Conservation (phyloP, 176 grass and related monocot genomes). For the Paspalum notatum region DNA sequence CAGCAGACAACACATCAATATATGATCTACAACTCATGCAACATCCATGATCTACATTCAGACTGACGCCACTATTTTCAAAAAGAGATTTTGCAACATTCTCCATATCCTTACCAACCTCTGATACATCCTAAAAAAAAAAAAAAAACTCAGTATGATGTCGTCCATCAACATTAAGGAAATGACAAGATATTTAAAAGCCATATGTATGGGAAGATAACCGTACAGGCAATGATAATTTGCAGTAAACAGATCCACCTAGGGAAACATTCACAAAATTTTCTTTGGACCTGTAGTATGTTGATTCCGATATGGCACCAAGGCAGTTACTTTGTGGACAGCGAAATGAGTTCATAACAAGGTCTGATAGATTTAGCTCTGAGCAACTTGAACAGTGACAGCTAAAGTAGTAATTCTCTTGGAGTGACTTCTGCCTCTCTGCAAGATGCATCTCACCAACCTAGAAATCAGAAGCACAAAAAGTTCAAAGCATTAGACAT, state of each 20-base stretch:
- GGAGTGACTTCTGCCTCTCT: conserved; percentile 74
- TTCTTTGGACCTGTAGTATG: conserved; percentile 46
- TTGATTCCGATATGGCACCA: conserved; percentile 71
- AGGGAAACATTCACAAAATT: conserved; percentile 64
- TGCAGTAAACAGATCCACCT: conserved; percentile 48
- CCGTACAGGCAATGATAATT: conserved; percentile 67
- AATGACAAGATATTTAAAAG: conserved; percentile 13
- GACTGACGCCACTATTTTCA: conserved; percentile 34
- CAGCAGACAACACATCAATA: conserved; percentile 52
- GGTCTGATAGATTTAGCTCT: conserved; percentile 74
- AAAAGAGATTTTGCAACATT: conserved; percentile 59
- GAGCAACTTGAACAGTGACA: conserved; percentile 87
- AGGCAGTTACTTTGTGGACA: conserved; percentile 65
- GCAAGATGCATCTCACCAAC: conserved; percentile 71
- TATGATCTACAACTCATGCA: conserved; percentile 74
- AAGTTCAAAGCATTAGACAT: conserved; percentile 14
- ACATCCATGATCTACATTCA: conserved; percentile 64
- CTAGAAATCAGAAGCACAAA: conserved; percentile 49
- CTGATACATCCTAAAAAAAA: conserved; percentile 52
- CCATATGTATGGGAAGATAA: conserved; percentile 17
- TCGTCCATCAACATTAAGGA: conserved; percentile 8
- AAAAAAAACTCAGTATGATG: conserved; percentile 30
- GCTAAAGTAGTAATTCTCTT: conserved; percentile 78
- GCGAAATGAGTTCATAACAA: conserved; percentile 77
- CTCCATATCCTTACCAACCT: conserved; percentile 50